Percentiles rank a stretch among this genome's conserved stretches.
These are phyloP conservation scores for Cynara cardunculus DNA, from an alignment of 129 eudicot genomes.

Conservation along the genomic window DNA sequence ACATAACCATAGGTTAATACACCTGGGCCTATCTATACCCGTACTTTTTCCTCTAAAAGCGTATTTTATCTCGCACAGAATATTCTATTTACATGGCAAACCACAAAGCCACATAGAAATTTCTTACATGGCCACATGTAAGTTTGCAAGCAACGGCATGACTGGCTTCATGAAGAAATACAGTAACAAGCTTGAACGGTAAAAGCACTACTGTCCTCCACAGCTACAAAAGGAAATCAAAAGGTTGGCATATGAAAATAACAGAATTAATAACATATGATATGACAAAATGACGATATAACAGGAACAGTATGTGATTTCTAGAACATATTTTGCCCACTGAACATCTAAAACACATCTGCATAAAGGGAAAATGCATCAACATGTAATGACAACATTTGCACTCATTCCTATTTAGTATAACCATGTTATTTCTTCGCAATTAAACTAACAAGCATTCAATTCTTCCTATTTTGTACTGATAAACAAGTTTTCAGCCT, in stretches of 20 bases:
- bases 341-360: not conserved
- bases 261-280: not conserved
- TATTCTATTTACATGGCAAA: not conserved
- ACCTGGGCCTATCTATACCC: no score
- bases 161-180: conserved; percentile 75
- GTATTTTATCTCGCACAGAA: not conserved
- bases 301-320: not conserved
- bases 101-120: not conserved
- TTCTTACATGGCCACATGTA: conserved; percentile 70
- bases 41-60: no score
- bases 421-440: not conserved
- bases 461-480: not conserved
- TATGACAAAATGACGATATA: not conserved
- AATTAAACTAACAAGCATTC: not conserved
- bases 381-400: not conserved
- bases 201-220: conserved; percentile 60
- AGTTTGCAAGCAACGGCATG: conserved; percentile 79
- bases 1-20: no score
- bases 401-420: not conserved
- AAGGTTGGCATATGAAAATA: not conserved
- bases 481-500: no score
- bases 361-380: not conserved
- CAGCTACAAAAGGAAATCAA: conserved; percentile 39
- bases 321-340: not conserved
- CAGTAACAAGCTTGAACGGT: conserved; percentile 75